phyloP scores from a whole-genome alignment of 2,329 filamentous ascomycete genomes.

The Aspergillus luchuensis region DNA sequence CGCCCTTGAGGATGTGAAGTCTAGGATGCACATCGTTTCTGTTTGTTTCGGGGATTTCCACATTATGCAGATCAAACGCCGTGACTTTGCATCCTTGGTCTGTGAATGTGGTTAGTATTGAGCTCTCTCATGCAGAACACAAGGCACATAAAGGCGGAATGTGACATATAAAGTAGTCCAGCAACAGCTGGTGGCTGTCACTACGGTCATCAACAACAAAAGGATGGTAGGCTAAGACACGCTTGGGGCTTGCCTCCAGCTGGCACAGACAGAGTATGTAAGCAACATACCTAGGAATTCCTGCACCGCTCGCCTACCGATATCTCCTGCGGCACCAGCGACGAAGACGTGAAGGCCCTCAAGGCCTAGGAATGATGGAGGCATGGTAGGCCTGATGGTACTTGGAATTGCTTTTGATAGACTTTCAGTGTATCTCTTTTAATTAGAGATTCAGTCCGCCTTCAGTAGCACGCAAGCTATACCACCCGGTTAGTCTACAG shows the following conservation, averaged over 20 bases:
- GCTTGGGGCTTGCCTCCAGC: neutral
- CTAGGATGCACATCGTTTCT: constrained; percentile 32
- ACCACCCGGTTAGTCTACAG: neutral
- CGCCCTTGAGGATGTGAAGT: constrained; percentile 49
- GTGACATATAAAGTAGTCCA: neutral
- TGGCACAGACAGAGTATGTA: neutral
- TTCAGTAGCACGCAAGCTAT: neutral
- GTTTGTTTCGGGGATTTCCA: constrained; percentile 31
- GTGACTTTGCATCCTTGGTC: constrained; percentile 58
- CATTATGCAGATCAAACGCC: constrained; percentile 51
- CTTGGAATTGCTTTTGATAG: neutral
- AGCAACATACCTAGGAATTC: constrained; percentile 54
- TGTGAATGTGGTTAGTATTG: constrained; percentile 24
- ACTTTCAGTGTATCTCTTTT: neutral
- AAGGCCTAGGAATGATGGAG: constrained; percentile 43
- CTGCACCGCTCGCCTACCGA: constrained; percentile 53
- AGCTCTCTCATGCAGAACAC: neutral
- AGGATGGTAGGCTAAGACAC: neutral
- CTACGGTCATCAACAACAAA: neutral
- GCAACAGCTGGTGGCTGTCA: neutral
- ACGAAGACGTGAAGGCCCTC: constrained; percentile 57
- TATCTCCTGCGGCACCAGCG: constrained; percentile 56
- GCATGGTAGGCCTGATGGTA: neutral
- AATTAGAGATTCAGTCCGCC: neutral
- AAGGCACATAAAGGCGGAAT: neutral